A percentile compares a stretch with the other conserved stretches of the same genome.
Conservation (phyloP, 768 basidiomycete genomes). For the Sporobolomyces roseus region DNA sequence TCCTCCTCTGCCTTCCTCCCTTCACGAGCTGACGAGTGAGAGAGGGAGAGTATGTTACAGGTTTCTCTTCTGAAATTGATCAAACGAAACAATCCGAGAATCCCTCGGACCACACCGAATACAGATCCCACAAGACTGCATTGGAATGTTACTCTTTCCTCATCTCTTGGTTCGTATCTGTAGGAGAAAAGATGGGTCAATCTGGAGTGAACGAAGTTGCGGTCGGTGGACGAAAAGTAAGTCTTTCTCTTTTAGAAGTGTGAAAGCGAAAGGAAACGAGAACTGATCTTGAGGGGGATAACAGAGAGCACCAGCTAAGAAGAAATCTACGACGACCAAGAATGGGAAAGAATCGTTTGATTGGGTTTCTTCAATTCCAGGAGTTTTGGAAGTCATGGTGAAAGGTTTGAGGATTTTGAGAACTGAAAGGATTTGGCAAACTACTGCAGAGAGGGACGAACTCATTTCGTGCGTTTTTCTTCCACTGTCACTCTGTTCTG, state of each 20-base stretch:
- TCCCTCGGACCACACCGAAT: conserved; percentile 60
- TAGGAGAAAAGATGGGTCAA: conserved; percentile 69
- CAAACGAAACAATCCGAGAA: conserved; percentile 66
- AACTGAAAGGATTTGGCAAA: conserved; percentile 82
- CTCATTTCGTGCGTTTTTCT: conserved; percentile 66
- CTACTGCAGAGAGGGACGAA: conserved; percentile 74
- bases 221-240: not conserved
- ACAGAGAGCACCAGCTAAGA: too few relatives aligned
- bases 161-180: conserved; percentile 80
- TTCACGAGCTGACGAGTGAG: not conserved
- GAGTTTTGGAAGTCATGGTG: conserved; percentile 64
- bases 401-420: conserved; percentile 62
- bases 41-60: conserved; percentile 3
- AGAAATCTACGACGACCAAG: too few relatives aligned
- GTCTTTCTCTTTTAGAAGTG: too few relatives aligned
- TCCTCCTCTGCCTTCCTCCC: not conserved
- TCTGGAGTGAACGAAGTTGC: conserved; percentile 54
- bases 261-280: too few relatives aligned
- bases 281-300: conserved; percentile 32
- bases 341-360: conserved; percentile 54
- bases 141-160: conserved; percentile 91
- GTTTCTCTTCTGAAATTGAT: conserved; percentile 68
- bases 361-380: conserved; percentile 73
- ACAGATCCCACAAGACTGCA: conserved; percentile 63
- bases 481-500: not conserved